Conservation (phyloP, 75 land plant species). For the Adiantum capillusveneris region DNA sequence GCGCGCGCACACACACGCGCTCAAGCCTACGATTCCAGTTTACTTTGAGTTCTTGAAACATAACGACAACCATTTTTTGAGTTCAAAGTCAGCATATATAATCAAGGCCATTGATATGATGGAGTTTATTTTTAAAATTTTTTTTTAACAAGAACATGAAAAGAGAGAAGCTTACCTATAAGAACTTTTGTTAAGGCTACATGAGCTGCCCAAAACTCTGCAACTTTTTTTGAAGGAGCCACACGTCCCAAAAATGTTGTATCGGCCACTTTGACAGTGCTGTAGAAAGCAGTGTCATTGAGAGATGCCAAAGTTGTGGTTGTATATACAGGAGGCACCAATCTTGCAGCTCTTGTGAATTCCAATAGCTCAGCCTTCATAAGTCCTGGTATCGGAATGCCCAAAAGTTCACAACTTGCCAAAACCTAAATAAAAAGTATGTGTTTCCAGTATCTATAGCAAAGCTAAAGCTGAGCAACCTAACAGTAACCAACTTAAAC, state of each 20-base stretch:
- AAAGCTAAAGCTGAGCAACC: too few species aligned
- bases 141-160: too few species aligned
- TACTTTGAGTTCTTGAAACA: too few species aligned
- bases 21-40: too few species aligned
- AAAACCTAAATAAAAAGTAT: constrained; percentile 6
- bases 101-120: too few species aligned
- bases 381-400: constrained; percentile 17
- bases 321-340: constrained; percentile 2
- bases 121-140: too few species aligned
- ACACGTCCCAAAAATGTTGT: background rate
- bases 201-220: constrained; percentile 1
- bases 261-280: constrained; percentile 1
- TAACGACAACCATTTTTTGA: too few species aligned
- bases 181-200: background rate
- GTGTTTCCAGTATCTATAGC: too few species aligned
- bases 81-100: too few species aligned
- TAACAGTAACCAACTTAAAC: too few species aligned
- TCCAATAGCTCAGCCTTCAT: constrained; percentile 10
- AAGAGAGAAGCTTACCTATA: too few species aligned
- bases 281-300: background rate
- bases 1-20: too few species aligned
- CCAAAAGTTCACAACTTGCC: constrained; percentile 20
- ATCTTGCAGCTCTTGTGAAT: background rate
- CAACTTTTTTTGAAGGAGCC: background rate
- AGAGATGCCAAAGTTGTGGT: background rate